Conservation (phyloP, 305 asterid genomes). For the Coffea humblotiana region DNA sequence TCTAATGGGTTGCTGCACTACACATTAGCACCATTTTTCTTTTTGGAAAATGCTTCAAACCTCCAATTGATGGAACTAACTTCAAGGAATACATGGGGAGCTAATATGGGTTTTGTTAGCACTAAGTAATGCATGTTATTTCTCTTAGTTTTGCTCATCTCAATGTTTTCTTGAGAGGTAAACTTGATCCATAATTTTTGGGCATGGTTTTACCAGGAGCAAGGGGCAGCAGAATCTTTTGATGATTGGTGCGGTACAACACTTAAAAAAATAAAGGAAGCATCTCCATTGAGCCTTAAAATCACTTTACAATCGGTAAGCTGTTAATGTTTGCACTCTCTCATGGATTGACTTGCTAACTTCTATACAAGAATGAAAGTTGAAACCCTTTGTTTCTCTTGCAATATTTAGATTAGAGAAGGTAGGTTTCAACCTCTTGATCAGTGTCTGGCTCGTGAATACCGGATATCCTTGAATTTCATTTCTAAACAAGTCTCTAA, state of each 20-base stretch:
- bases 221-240: constrained; percentile 45
- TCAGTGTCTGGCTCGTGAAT: constrained; percentile 82
- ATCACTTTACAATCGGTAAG: constrained; percentile 87
- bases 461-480: constrained; percentile 69
- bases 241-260: constrained; percentile 45
- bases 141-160: not conserved
- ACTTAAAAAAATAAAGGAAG: constrained; percentile 66
- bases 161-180: not conserved
- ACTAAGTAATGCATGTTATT: not conserved
- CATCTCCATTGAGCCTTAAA: constrained; percentile 91
- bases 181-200: not conserved
- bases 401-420: constrained; percentile 65
- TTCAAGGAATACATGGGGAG: not conserved
- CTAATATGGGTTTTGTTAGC: not conserved
- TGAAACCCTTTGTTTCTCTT: constrained; percentile 17
- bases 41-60: not conserved
- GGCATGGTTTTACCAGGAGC: constrained; percentile 45
- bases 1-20: not conserved
- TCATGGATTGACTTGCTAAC: not conserved
- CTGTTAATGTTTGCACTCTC: constrained; percentile 18
- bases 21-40: not conserved
- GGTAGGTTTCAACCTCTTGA: constrained; percentile 94
- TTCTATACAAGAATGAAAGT: not conserved
- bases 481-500: constrained; percentile 57
- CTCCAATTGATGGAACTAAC: not conserved